phyloP scores from a whole-genome alignment of 345 rosid genomes.

The Syzygium jambos region DNA sequence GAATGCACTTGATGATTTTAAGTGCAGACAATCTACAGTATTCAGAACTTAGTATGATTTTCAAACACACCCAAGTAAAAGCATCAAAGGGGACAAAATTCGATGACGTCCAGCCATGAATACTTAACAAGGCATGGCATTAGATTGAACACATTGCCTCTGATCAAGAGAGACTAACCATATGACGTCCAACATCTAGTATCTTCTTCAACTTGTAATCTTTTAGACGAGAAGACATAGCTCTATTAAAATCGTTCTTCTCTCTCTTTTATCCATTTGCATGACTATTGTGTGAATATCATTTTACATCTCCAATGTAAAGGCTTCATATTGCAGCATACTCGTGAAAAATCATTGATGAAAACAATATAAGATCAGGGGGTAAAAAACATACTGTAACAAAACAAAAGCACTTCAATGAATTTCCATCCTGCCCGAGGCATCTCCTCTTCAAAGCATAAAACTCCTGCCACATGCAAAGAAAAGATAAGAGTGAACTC shows the following conservation, averaged over 20 bases:
- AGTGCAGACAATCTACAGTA: background rate
- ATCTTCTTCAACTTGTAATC: background rate
- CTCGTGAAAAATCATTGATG: background rate
- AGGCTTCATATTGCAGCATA: background rate
- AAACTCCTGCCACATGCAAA: conserved; percentile 8
- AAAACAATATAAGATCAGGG: background rate
- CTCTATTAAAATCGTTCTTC: background rate
- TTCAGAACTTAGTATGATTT: background rate
- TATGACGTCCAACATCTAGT: background rate
- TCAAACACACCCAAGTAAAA: background rate
- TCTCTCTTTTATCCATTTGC: background rate
- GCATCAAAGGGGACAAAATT: background rate
- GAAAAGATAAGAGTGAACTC: background rate
- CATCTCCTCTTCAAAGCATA: conserved; percentile 16
- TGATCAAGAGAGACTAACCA: background rate
- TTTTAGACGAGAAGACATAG: background rate
- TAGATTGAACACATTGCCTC: background rate
- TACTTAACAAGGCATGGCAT: background rate
- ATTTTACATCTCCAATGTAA: background rate
- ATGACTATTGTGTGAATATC: background rate
- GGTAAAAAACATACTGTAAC: conserved; percentile 7
- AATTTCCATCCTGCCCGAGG: conserved; percentile 12
- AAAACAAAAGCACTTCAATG: conserved; percentile 10
- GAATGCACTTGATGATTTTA: background rate
- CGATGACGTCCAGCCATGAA: background rate